Base-by-base conservation (phyloP, 2,329 filamentous ascomycete genomes). In the Xylariaceae sp. region DNA sequence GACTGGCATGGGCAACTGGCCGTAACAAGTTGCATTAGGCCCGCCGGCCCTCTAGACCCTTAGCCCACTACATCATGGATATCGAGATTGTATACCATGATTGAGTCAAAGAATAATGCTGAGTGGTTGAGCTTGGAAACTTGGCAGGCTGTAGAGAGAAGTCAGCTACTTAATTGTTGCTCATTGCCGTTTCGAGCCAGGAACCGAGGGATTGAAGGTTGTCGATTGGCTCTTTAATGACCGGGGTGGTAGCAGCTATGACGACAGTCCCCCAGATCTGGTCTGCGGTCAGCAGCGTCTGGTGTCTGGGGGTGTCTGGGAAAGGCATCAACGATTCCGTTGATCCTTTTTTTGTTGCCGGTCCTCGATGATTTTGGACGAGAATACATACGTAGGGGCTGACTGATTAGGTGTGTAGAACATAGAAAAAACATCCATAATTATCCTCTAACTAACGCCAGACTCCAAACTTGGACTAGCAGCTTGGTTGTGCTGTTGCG, bases 151-250 rank as follows among this genome's bases (percentile, higher is more conserved):
- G 40, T 47, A 20, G 41, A 51, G 49, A 52, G 48, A 56, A 57
- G 46, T 50, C 50, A 48, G 54, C 50, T 54, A 50, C 49, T 26
- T 40, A 42, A 19, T n/a, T 18, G 56, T 32, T 47, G 50, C 48
- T 64, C 61, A 52, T 56, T 62, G n/a, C 61, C 55, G 10, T 43
- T 57, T 60, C 43, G 40, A 42, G 59, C 53, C 52, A 62, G 57
- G 50, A 57, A 62, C 60, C 41, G 57, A 44, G 37, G 16, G 40
- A 46, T 56, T 52, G 18, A 40, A 40, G 23, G 12, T 18, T 47
- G 20, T 26, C 54, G 50, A 64, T 64, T 62, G 61, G 61, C 40
- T 54, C 47, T 7, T 29, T 32, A 18, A 32, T 26, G 41, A 46
- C 20, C 19, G 54, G 52, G 53, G 46, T 57, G 56, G 50, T 50